Evolutionary conservation across 768 basidiomycete genomes (phyloP).

Genomic region (Paxillus involutus): DNA sequence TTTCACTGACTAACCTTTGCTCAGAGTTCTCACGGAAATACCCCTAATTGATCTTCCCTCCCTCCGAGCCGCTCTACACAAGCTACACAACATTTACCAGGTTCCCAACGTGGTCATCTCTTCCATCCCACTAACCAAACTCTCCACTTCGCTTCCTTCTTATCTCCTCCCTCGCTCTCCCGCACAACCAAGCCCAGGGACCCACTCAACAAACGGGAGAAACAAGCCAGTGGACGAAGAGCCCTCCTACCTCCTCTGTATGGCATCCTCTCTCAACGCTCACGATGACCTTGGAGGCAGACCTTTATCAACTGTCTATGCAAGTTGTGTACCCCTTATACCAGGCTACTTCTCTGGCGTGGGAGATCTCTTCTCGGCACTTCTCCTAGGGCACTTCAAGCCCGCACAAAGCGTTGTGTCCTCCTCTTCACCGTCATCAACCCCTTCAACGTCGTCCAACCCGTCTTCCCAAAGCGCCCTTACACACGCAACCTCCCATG

Average conservation of each 20-base stretch:
- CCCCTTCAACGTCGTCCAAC: slow-evolving; percentile 1
- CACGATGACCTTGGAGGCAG: slow-evolving; percentile 12
- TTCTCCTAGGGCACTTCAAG: slow-evolving; percentile 80
- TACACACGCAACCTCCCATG: slow-evolving; percentile 55
- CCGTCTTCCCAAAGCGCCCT: slow-evolving; percentile 19
- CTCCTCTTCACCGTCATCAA: background rate
- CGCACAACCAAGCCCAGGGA: background rate
- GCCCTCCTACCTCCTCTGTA: slow-evolving; percentile 68
- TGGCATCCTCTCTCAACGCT: slow-evolving; percentile 60
- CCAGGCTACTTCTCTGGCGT: slow-evolving; percentile 96
- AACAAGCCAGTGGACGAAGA: slow-evolving; percentile 13
- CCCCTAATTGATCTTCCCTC: slow-evolving; percentile 66
- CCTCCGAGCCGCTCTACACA: slow-evolving; percentile 64
- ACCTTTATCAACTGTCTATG: slow-evolving; percentile 52
- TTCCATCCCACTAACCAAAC: slow-evolving; percentile 77
- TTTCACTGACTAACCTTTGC: background rate
- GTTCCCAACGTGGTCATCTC: slow-evolving; percentile 91
- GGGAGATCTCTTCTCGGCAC: slow-evolving; percentile 94
- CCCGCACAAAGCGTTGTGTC: slow-evolving; percentile 13
- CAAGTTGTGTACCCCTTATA: slow-evolving; percentile 71
- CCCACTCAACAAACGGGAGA: background rate
- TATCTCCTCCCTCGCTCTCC: slow-evolving; percentile 37
- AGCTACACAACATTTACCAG: slow-evolving; percentile 71
- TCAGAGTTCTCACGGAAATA: slow-evolving; percentile 73
- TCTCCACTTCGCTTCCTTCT: slow-evolving; percentile 52